A percentile compares a stretch with the other conserved stretches of the same genome.
phyloP scores from a whole-genome alignment of 1,284 basidiomycete species.

The Boletus hoseneyae region DNA sequence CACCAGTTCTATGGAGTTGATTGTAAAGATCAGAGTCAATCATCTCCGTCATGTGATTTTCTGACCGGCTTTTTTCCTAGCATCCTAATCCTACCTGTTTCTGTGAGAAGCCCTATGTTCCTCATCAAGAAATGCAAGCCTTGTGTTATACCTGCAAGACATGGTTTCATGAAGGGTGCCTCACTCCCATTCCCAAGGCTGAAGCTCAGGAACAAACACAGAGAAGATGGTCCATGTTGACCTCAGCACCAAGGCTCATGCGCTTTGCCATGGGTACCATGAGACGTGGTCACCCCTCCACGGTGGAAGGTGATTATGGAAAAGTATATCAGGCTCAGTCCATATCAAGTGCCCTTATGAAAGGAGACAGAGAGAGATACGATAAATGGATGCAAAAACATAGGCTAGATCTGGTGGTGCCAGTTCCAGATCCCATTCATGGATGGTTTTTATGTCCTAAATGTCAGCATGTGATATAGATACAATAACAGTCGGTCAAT shows the following conservation, averaged over 20 bases:
- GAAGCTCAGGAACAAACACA: neutral
- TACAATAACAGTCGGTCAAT: no score
- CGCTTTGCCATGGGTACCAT: neutral
- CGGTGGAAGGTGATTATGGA: neutral
- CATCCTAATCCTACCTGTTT: neutral
- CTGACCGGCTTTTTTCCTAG: neutral
- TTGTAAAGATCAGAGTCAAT: neutral
- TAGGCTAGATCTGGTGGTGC: no score
- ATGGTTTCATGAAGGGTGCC: constrained; percentile 7
- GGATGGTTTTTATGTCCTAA: no score
- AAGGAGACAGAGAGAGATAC: neutral
- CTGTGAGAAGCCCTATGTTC: constrained; percentile 3
- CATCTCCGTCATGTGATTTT: neutral
- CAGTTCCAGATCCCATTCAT: no score
- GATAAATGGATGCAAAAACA: neutral
- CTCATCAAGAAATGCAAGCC: constrained; percentile 1
- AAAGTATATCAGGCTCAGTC: constrained; percentile 12
- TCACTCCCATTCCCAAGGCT: fast-evolving
- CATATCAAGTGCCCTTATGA: constrained; percentile 5
- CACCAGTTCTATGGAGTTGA: neutral
- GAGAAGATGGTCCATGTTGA: neutral
- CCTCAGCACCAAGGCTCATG: neutral
- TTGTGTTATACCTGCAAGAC: constrained; percentile 6
- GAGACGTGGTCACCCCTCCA: constrained; percentile 1
- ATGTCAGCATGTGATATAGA: no score